These are phyloP conservation scores for Parathielavia hyrcaniae DNA, from an alignment of 495 filamentous ascomycete genomes.

Conservation along the genomic window DNA sequence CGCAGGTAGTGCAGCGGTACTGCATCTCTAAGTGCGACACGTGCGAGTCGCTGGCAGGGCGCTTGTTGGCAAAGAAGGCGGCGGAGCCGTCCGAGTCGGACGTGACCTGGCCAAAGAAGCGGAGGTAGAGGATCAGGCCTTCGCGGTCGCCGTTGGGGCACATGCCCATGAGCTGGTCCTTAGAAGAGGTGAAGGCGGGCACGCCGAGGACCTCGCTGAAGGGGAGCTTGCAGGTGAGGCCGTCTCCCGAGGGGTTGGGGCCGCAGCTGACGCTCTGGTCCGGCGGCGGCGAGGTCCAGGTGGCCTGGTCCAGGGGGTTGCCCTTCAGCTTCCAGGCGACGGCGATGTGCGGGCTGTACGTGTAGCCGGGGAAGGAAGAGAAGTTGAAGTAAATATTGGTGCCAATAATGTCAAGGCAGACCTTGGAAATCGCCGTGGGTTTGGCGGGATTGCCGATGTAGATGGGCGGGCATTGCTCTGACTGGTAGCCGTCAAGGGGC, in stretches of 20 bases:
- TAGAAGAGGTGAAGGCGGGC: background rate
- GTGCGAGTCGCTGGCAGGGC: constrained; percentile 7
- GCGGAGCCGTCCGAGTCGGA: background rate
- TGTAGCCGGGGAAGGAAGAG: constrained; percentile 16
- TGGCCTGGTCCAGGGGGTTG: background rate
- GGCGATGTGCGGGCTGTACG: background rate
- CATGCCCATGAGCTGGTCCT: constrained; percentile 12
- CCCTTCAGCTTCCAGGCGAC: constrained; percentile 15
- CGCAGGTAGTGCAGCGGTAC: constrained; percentile 17
- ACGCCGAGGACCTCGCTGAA: constrained; percentile 17
- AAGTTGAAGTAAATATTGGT: constrained; percentile 17
- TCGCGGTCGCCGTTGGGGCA: constrained; percentile 18
- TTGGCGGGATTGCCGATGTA: constrained; percentile 3
- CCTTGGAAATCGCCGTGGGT: constrained; percentile 3
- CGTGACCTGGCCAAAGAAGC: constrained; percentile 2
- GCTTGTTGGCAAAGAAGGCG: constrained; percentile 1
- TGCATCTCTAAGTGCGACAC: constrained; percentile 4
- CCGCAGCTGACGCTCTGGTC: constrained; percentile 3
- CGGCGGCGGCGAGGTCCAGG: constrained; percentile 1
- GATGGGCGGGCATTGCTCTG: constrained; percentile 17
- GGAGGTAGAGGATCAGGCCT: constrained; percentile 11
- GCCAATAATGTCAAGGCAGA: constrained; percentile 15
- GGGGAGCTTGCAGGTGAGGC: constrained; percentile 15
- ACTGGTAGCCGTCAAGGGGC: constrained; percentile 8
- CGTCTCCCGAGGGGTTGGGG: background rate